Conservation (phyloP, 1,284 basidiomycete species). For the Polyporus tsugae region DNA sequence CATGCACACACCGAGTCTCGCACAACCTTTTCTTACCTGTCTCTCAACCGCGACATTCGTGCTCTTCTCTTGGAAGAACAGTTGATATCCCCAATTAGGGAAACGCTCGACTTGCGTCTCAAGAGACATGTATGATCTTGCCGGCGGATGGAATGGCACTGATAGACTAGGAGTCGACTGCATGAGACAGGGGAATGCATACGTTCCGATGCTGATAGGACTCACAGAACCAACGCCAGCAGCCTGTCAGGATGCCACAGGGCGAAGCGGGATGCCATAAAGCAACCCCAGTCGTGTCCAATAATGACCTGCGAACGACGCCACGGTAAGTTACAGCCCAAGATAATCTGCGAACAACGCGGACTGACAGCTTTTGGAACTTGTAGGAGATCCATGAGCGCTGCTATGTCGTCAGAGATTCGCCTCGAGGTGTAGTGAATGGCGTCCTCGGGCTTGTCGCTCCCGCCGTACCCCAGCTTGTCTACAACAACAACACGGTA, state of each 20-base stretch:
- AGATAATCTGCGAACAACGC: conserved; percentile 8
- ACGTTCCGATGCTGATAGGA: conserved; percentile 17
- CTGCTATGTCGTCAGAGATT: conserved; percentile 67
- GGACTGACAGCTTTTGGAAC: conserved; percentile 59
- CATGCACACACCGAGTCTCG: neutral
- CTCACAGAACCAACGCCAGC: conserved; percentile 64
- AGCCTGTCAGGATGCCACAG: conserved; percentile 72
- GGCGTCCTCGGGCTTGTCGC: conserved; percentile 65
- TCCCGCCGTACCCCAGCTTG: conserved; percentile 76
- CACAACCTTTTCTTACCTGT: conserved; percentile 16
- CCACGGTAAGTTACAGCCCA: conserved; percentile 2
- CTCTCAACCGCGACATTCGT: conserved; percentile 60
- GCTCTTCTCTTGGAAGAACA: conserved; percentile 61
- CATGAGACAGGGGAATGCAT: conserved; percentile 11
- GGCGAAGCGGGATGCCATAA: conserved; percentile 65
- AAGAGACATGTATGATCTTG: conserved; percentile 54
- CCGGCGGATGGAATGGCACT: conserved; percentile 67
- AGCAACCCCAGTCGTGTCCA: conserved; percentile 80
- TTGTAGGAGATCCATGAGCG: conserved; percentile 63
- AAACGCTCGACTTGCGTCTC: conserved; percentile 56
- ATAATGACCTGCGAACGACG: conserved; percentile 58
- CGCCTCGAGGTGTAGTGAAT: conserved; percentile 66
- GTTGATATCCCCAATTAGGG: conserved; percentile 69
- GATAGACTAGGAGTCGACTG: conserved; percentile 55
- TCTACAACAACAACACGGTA: conserved; percentile 76